phyloP scores from a whole-genome alignment of 2,329 filamentous ascomycete species.

The Clonostachys solani region DNA sequence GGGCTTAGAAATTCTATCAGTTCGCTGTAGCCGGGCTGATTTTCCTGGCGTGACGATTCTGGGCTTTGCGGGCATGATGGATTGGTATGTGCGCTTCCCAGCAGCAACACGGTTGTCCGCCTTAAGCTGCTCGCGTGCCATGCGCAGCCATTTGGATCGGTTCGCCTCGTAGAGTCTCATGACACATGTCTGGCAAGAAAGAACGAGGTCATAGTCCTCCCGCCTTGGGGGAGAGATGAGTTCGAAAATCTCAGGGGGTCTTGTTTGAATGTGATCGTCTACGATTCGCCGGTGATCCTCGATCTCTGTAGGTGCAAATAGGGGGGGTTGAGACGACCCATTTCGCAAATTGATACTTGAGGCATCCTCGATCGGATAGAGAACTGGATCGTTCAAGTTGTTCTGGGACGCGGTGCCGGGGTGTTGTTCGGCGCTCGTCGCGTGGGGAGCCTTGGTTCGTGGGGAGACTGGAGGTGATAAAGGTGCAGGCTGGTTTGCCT shows the following conservation, averaged over 20 bases:
- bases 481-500: slow-evolving; percentile 26
- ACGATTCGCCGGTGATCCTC: slow-evolving; percentile 41
- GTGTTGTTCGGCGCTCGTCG: slow-evolving; percentile 2
- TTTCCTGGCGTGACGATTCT: slow-evolving; percentile 4
- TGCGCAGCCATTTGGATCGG: slow-evolving; percentile 40
- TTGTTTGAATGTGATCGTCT: slow-evolving; percentile 16
- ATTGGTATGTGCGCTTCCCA: slow-evolving; percentile 27
- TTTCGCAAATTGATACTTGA: slow-evolving; percentile 13
- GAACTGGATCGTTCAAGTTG: slow-evolving; percentile 47
- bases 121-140: slow-evolving; percentile 44
- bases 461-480: slow-evolving; percentile 57
- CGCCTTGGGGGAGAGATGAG: slow-evolving; percentile 33
- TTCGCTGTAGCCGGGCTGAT: slow-evolving; percentile 10
- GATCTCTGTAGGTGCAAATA: slow-evolving; percentile 40
- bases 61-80: slow-evolving; percentile 38
- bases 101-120: slow-evolving; percentile 36
- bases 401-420: slow-evolving; percentile 21
- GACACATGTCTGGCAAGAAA: slow-evolving; percentile 49
- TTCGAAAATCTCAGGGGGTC: background rate
- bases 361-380: slow-evolving; percentile 45
- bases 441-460: slow-evolving; percentile 25
- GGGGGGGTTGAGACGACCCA: slow-evolving; percentile 35
- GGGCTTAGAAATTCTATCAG: slow-evolving; percentile 29
- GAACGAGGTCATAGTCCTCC: slow-evolving; percentile 48
- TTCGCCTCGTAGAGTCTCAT: slow-evolving; percentile 38